Conservation (phyloP, 495 filamentous ascomycete genomes). For the Penicillium desertorum region DNA sequence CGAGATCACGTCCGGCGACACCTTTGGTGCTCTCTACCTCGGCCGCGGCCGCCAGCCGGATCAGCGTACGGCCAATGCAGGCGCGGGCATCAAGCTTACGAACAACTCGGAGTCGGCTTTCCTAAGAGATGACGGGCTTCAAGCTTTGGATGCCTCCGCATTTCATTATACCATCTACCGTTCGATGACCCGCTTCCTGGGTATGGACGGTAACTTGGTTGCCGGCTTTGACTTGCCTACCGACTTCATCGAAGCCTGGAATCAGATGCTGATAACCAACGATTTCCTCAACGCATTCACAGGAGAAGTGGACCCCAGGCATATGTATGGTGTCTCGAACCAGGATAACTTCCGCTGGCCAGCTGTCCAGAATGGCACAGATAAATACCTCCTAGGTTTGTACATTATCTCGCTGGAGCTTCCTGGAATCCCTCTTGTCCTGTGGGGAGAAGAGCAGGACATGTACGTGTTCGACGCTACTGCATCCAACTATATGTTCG, state of each 20-base stretch:
- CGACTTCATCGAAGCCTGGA: slow-evolving; percentile 48
- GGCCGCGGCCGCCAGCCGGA: slow-evolving; percentile 40
- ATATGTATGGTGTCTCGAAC: slow-evolving; percentile 53
- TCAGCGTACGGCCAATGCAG: slow-evolving; percentile 34
- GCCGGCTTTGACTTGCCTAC: slow-evolving; percentile 41
- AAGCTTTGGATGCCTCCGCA: slow-evolving; percentile 46
- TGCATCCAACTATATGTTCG: slow-evolving; percentile 51
- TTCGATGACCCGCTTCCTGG: slow-evolving; percentile 48
- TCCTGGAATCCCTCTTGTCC: slow-evolving; percentile 49
- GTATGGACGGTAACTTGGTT: slow-evolving; percentile 47
- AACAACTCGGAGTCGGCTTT: slow-evolving; percentile 31
- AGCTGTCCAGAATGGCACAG: slow-evolving; percentile 47
- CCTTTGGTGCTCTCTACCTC: slow-evolving; percentile 38
- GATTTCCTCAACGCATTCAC: slow-evolving; percentile 52
- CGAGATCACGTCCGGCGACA: slow-evolving; percentile 44
- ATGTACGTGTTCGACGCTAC: slow-evolving; percentile 52
- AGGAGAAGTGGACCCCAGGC: slow-evolving; percentile 50
- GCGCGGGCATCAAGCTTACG: slow-evolving; percentile 30
- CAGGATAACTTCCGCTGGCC: slow-evolving; percentile 57
- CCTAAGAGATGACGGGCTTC: slow-evolving; percentile 33
- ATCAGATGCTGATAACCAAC: slow-evolving; percentile 43
- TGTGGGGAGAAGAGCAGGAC: slow-evolving; percentile 56
- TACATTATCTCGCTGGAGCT: slow-evolving; percentile 48
- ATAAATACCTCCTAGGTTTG: slow-evolving; percentile 45
- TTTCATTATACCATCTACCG: slow-evolving; percentile 54